These are phyloP conservation scores for Nemania serpens DNA, from an alignment of 2,329 filamentous ascomycete species.

Conservation along the genomic window DNA sequence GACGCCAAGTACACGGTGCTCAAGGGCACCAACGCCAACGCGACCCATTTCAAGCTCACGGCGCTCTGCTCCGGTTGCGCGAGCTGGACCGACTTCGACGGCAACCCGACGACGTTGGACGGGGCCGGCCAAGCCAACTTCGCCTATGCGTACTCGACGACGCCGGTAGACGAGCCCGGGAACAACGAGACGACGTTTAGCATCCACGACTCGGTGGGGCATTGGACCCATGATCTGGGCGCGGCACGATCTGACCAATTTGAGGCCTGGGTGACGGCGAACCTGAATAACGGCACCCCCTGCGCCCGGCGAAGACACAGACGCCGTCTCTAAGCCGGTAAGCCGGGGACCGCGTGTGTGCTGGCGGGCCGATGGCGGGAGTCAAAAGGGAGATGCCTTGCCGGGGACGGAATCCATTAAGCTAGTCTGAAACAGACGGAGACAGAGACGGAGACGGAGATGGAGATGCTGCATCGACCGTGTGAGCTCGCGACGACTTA, in stretches of 20 bases:
- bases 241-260: constrained; percentile 44
- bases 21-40: constrained; percentile 43
- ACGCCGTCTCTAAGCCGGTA: too few relatives aligned
- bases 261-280: constrained; percentile 38
- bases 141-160: constrained; percentile 47
- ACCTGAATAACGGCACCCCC: constrained; percentile 20
- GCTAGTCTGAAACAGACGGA: too few relatives aligned
- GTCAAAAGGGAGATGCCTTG: too few relatives aligned
- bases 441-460: too few relatives aligned
- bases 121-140: constrained; percentile 45
- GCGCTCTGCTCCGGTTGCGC: constrained; percentile 48
- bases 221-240: constrained; percentile 47
- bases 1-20: constrained; percentile 43
- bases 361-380: too few relatives aligned
- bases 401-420: too few relatives aligned
- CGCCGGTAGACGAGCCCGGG: constrained; percentile 45
- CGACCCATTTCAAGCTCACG: constrained; percentile 44
- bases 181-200: constrained; percentile 45
- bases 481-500: background rate
- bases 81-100: constrained; percentile 48
- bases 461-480: background rate
- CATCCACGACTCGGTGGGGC: constrained; percentile 50
- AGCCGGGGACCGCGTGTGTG: too few relatives aligned
- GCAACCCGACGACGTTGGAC: constrained; percentile 46
- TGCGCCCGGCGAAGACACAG: background rate